Evolutionary conservation across 2,329 filamentous ascomycete genomes (phyloP), one percentile per base, ranked within the genome.

Genomic region (Ilyonectria destructans): DNA sequence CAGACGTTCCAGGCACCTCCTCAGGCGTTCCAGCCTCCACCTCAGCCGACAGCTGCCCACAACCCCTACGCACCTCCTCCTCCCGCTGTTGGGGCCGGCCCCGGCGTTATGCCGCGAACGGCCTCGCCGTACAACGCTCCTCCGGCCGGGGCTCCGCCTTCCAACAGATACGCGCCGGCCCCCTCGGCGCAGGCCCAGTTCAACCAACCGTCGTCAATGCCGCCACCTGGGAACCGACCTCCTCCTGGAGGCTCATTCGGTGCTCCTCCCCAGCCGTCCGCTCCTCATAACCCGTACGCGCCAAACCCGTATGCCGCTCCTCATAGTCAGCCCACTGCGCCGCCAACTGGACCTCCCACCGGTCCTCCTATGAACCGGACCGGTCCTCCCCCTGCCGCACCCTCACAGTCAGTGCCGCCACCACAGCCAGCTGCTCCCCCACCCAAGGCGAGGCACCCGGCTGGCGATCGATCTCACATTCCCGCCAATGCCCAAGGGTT

Each of bases 381-480:
- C 40, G 74, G 76, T 21, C 81, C 78, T 43, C 78, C 79, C 29
- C 74, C 69, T 33, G 59, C 70, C 19, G 71, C 68, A 12, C 71
- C 73, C 37, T 68, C 80, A 4, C 76, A 69, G 58, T 73, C 80
- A 57, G 84, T 84, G 23, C 85, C 86, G 43, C 84, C 85, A 12
- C 83, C 87, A 40, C 83, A 87, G 5, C 81, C 82, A 67, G 81
- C 85, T 13, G 80, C 84, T 49, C 85, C 90, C 13, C 76, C 80
- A 29, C 82, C 89, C n/a, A 87, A 86, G 77, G 77, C 86, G 31
- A 94, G 90, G 79, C 88, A 96, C 78, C 93, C 95, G 84, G 82
- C 93, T 48, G 96, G 96, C 74, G 96, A 98, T 80, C 91, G 96
- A 57, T 94, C 93, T 21, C 95, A 98, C 80, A 97, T 99, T 65